Percentiles rank a stretch among this genome's conserved stretches.
Conservation (phyloP, 2,329 filamentous ascomycete genomes). For the Colletotrichum lentis region DNA sequence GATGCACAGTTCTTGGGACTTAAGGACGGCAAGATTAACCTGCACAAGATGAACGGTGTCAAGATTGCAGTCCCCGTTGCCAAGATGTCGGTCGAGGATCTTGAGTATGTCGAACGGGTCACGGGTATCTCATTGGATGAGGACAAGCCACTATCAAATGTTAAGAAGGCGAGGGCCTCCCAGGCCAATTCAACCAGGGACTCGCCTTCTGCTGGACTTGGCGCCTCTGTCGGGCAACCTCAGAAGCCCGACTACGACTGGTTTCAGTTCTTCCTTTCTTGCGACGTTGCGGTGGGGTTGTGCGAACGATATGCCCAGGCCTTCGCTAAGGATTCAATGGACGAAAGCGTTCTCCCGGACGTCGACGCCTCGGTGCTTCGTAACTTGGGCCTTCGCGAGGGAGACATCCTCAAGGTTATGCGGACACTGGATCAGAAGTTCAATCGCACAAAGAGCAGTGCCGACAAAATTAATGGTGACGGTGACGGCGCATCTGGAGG, state of each 20-base stretch:
- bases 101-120: constrained; percentile 89
- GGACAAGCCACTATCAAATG: constrained; percentile 89
- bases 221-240: constrained; percentile 66
- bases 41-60: constrained; percentile 97
- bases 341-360: constrained; percentile 89
- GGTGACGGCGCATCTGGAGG: constrained; percentile 55
- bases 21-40: constrained; percentile 94
- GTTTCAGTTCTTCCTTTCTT: constrained; percentile 97
- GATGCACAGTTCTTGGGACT: constrained; percentile 96
- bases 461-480: constrained; percentile 63
- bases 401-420: constrained; percentile 96
- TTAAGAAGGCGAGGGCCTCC: constrained; percentile 64
- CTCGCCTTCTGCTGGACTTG: constrained; percentile 46
- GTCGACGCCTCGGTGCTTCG: constrained; percentile 84
- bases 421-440: constrained; percentile 85
- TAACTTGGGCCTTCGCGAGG: constrained; percentile 91
- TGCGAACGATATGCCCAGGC: constrained; percentile 94
- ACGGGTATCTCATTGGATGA: constrained; percentile 93
- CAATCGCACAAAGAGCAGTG: constrained; percentile 69
- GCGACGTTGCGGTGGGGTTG: constrained; percentile 88
- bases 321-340: constrained; percentile 92
- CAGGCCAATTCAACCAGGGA: constrained; percentile 41
- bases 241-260: constrained; percentile 87
- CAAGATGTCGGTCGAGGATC: constrained; percentile 95
- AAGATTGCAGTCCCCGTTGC: constrained; percentile 95